Conservation (phyloP, 768 basidiomycete species). For the Xerocomus potaroensis region DNA sequence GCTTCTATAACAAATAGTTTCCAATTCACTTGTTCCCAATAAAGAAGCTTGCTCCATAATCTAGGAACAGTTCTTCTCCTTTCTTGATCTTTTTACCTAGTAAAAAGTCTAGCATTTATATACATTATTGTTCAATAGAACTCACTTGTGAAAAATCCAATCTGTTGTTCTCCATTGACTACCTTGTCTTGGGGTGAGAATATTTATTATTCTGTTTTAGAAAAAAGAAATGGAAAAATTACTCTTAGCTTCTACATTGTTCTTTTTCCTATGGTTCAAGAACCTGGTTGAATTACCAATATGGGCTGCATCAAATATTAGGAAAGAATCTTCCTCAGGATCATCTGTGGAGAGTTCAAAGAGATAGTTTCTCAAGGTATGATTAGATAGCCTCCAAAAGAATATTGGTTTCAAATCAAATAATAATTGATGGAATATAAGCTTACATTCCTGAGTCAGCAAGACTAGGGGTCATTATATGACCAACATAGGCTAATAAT, state of each 20-base stretch:
- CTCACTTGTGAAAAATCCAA: constrained; percentile 37
- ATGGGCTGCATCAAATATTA: constrained; percentile 35
- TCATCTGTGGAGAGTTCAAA: constrained; percentile 20
- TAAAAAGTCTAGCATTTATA: not conserved
- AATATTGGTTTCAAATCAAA: not conserved
- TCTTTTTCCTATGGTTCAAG: constrained; percentile 33
- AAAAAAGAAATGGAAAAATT: constrained; percentile 1
- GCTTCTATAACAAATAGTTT: not conserved
- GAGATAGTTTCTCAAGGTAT: constrained; percentile 32
- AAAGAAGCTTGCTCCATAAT: constrained; percentile 34
- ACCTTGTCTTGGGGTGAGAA: constrained; percentile 14
- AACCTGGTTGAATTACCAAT: constrained; percentile 44
- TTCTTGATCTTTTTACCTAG: constrained; percentile 24
- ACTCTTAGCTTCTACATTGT: constrained; percentile 27
- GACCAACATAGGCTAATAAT: constrained; percentile 44
- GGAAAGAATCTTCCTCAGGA: not conserved
- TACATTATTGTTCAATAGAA: not conserved
- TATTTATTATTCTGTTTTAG: not conserved
- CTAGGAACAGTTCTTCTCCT: constrained; percentile 34
- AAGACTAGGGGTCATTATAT: constrained; percentile 13
- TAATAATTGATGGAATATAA: not conserved
- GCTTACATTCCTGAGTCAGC: constrained; percentile 9
- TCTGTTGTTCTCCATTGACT: constrained; percentile 35
- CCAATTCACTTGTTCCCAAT: not conserved
- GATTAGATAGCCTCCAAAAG: constrained; percentile 9